Evolutionary conservation across 163 green algal species (phyloP), one percentile per base, ranked within the genome.

Genomic region (Trebouxia gelatinosa): DNA sequence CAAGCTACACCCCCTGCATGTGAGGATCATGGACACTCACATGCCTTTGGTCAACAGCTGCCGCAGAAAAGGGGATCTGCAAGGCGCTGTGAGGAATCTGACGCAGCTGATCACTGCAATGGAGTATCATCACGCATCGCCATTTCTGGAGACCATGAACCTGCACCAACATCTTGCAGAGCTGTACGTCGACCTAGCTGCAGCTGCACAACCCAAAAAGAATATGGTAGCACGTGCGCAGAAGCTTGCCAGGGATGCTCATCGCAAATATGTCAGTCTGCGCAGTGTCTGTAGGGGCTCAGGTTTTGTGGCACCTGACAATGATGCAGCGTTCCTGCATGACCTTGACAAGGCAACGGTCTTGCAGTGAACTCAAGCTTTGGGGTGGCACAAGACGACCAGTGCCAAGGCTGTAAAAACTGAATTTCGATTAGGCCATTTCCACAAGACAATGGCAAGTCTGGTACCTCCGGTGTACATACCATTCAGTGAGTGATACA

Each of bases 1-100:
- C 31, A 51, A 61, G 70, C 78, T 79, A 26, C 61, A 79, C 17
- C 48, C 59, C n/a, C 50, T 66, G 59, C 78, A 83, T 34, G 43
- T 79, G 29, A 54, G 48, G 11, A 46, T 61, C 21, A 38, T 79
- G 6, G 78, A 83, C 71, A 72, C 57, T 19, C 50, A 50, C 48
- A 66, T 68, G 50, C 50, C 50, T 67, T 5, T 34, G 6, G 19
- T 34, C 6, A 78, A 50, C 31, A 51, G 70, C 48, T 77, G 70
- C 48, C 70, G 62, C 34, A 34, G 40, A 4, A 61, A 46, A 32
- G 61, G 46, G 13, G 78, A 83, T 35, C 34, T 11, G 21, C 23
- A 48, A 1, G 71, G 46, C 7, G 78, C 78, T 61, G 51, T 76
- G 13, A 50, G 23, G n/a, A 31, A 83, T 67, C 67, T 83, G 11